Evolutionary conservation across 306 rosid genomes (phyloP), one percentile per base, ranked within the genome.

Genomic region (Dalbergia cultrata): DNA sequence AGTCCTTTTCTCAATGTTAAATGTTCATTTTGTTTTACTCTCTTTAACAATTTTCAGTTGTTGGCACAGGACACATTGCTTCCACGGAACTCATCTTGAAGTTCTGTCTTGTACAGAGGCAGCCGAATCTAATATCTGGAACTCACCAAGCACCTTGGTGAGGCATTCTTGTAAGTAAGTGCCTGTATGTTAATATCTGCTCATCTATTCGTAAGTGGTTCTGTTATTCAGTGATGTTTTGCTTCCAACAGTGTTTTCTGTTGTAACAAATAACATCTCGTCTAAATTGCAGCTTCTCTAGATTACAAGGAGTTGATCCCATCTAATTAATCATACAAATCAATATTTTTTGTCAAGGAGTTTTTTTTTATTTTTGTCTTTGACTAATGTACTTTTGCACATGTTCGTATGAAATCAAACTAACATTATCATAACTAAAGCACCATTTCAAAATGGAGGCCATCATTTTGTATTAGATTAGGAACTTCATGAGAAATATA

Each of bases 21-120:
- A 5, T 74, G 62, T 43, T 77, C 35, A 49, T 35, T 4, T 16
- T 14, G 58, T 41, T 74, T 39, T 44, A 50, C 12, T 56, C 13
- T 14, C 49, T 58, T 26, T 26, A 26, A 7, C 76, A 56, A 9
- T 6, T 70, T 76, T 21, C 35, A 67, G 50, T 68, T 82, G 21
- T 73, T 83, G 65, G 88, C 5, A 37, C 93, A 94, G 97, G 97
- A 89, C 75, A 92, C 97, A 11, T 94, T 94, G 85, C 88, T 94
- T 80, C 93, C 91, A 1, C 74, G 80, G 87, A 92, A 92, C 74
- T 89, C 94, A 6, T 62, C 88, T 19, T 89, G 97, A 94, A 87
- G 83, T 67, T 65, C 87, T 78, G 85, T 89, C 33, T 13, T 94
- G 85, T 82, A 83, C 83, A 8, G 86, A 81, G 22, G 90, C 63